These are phyloP conservation scores for Phenoliferia sp. DNA, from an alignment of 1,284 basidiomycete species.

Conservation along the genomic window DNA sequence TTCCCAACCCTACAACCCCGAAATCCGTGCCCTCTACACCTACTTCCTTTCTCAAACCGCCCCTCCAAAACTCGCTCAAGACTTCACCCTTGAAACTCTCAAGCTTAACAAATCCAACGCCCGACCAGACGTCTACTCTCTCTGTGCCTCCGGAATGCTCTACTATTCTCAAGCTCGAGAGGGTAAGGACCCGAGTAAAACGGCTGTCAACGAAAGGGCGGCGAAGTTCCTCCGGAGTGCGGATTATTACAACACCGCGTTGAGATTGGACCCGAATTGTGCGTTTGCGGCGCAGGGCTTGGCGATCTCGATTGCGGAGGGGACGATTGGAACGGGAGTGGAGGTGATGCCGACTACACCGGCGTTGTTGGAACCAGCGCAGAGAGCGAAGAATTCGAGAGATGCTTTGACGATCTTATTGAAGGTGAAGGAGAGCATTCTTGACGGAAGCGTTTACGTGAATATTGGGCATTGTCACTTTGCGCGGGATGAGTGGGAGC, in stretches of 20 bases:
- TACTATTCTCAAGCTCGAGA: conserved; percentile 79
- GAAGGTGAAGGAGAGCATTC: conserved; percentile 77
- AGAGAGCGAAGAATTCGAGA: conserved; percentile 59
- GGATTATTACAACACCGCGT: conserved; percentile 84
- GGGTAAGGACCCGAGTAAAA: conserved; percentile 45
- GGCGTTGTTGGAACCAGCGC: conserved; percentile 54
- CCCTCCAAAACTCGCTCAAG: conserved; percentile 65
- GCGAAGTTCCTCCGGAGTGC: conserved; percentile 67
- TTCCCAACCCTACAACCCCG: conserved; percentile 64
- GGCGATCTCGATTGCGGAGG: conserved; percentile 85
- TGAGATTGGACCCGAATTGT: conserved; percentile 72
- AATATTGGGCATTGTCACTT: conserved; percentile 96
- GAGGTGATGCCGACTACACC: conserved; percentile 28
- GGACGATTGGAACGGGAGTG: conserved; percentile 62
- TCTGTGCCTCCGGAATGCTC: conserved; percentile 81
- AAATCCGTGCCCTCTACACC: conserved; percentile 69
- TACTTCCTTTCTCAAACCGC: conserved; percentile 78
- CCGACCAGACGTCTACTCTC: conserved; percentile 80
- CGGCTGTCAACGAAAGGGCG: conserved; percentile 57
- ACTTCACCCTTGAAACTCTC: conserved; percentile 77
- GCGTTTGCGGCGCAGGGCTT: conserved; percentile 88
- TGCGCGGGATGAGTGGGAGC: conserved; percentile 81
- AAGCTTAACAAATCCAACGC: conserved; percentile 54
- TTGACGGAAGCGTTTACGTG: conserved; percentile 73
- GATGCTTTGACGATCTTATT: conserved; percentile 81